These are phyloP conservation scores for Fomitiporia mediterranea DNA, from an alignment of 1,284 basidiomycete genomes.

Conservation along the genomic window DNA sequence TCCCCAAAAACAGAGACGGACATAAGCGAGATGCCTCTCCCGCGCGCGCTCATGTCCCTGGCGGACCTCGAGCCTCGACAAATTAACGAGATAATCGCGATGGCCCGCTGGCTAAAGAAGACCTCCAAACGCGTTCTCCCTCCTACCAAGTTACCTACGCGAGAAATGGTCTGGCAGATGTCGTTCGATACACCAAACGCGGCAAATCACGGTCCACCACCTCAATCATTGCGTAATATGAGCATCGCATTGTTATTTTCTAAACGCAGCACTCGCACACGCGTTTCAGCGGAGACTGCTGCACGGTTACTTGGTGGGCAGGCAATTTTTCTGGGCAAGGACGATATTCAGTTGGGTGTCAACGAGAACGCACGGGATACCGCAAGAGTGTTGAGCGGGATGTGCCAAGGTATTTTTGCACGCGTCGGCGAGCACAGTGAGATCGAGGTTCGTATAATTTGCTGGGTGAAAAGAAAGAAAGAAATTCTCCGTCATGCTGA, in stretches of 20 bases:
- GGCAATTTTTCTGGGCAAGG: slow-evolving; percentile 87
- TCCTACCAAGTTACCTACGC: slow-evolving; percentile 52
- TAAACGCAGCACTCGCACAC: slow-evolving; percentile 91
- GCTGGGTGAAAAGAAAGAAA: no score
- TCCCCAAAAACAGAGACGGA: not conserved
- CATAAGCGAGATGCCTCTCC: slow-evolving; percentile 27
- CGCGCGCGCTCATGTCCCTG: slow-evolving; percentile 59
- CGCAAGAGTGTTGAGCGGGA: slow-evolving; percentile 86
- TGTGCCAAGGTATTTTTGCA: slow-evolving; percentile 97
- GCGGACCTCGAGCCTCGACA: slow-evolving; percentile 76
- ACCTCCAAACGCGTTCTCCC: slow-evolving; percentile 29
- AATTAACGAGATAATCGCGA: slow-evolving; percentile 54
- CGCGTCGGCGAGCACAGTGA: slow-evolving; percentile 90
- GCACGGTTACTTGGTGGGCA: slow-evolving; percentile 76
- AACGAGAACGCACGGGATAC: slow-evolving; percentile 89
- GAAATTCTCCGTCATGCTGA: not conserved
- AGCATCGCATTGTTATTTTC: slow-evolving; percentile 88
- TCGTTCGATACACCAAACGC: slow-evolving; percentile 32
- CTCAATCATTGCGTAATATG: slow-evolving; percentile 72
- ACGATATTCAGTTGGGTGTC: slow-evolving; percentile 95
- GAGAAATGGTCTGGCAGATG: slow-evolving; percentile 27
- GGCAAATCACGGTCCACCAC: slow-evolving; percentile 48
- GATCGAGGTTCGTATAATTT: slow-evolving; percentile 65
- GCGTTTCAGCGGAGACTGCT: slow-evolving; percentile 85
- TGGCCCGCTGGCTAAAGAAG: not conserved